Evolutionary conservation across 139 green algal genomes (phyloP).

Genomic region (Chlorella sp.): DNA sequence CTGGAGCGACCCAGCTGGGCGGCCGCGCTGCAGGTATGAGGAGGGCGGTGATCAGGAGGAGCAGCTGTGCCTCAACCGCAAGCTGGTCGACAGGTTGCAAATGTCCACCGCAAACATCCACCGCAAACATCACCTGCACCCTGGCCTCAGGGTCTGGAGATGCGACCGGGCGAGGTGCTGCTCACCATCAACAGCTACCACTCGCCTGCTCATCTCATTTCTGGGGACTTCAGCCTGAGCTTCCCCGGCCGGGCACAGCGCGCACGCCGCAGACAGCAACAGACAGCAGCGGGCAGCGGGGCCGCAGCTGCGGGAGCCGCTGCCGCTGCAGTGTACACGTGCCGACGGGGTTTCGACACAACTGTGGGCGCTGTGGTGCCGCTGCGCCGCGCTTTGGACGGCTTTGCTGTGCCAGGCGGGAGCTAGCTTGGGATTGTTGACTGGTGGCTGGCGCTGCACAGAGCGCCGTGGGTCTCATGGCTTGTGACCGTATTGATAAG

Average conservation of each 20-base stretch:
- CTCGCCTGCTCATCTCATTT: conserved; percentile 16
- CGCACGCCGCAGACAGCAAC: too few species aligned
- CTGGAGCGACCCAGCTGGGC: conserved; percentile 6
- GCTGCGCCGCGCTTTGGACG: conserved; percentile 10
- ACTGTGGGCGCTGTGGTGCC: not conserved
- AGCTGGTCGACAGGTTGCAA: not conserved
- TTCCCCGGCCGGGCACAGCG: not conserved
- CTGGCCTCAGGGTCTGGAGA: not conserved
- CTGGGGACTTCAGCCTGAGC: not conserved
- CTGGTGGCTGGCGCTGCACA: too few species aligned
- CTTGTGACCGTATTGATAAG: too few species aligned
- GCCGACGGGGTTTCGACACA: conserved; percentile 12
- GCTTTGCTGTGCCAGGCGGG: not conserved
- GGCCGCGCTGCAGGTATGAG: not conserved
- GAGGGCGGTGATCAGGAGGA: too few species aligned
- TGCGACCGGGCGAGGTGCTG: conserved; percentile 1
- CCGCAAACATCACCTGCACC: not conserved
- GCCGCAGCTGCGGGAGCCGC: too few species aligned
- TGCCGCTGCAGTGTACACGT: not conserved
- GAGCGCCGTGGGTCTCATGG: too few species aligned
- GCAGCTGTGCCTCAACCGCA: not conserved
- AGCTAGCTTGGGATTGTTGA: too few species aligned
- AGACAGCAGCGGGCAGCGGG: not conserved
- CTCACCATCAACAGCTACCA: not conserved
- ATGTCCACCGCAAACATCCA: not conserved